These are phyloP conservation scores for Trichoderma afroharzianum DNA, from an alignment of 2,329 filamentous ascomycete genomes.

Conservation along the genomic window DNA sequence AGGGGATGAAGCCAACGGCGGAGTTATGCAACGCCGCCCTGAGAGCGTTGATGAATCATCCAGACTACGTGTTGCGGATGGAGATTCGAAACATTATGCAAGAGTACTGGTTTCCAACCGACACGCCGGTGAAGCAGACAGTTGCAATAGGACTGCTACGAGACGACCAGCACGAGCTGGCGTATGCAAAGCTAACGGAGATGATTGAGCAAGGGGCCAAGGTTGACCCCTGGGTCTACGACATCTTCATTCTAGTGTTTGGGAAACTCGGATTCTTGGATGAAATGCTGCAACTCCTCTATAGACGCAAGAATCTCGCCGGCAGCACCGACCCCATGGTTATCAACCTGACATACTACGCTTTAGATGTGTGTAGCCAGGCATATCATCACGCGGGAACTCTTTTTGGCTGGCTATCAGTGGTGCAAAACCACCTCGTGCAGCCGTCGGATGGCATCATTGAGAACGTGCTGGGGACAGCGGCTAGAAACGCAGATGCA, in stretches of 20 bases:
- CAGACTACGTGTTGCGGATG: slow-evolving; percentile 74
- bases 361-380: slow-evolving; percentile 72
- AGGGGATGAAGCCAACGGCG: slow-evolving; percentile 60
- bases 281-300: slow-evolving; percentile 68
- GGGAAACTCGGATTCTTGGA: slow-evolving; percentile 70
- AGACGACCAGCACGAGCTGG: slow-evolving; percentile 79
- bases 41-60: slow-evolving; percentile 73
- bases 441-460: slow-evolving; percentile 57
- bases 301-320: slow-evolving; percentile 44
- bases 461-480: slow-evolving; percentile 66
- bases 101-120: slow-evolving; percentile 55
- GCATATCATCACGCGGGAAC: slow-evolving; percentile 62
- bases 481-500: slow-evolving; percentile 64
- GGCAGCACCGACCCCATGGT: slow-evolving; percentile 37
- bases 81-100: slow-evolving; percentile 71
- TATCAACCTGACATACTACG: slow-evolving; percentile 61
- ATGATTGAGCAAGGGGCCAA: slow-evolving; percentile 55
- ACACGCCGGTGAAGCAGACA: slow-evolving; percentile 60
- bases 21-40: slow-evolving; percentile 69
- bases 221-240: slow-evolving; percentile 71
- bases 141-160: slow-evolving; percentile 72
- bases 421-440: slow-evolving; percentile 47
- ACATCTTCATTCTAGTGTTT: slow-evolving; percentile 72
- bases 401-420: slow-evolving; percentile 66
- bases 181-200: slow-evolving; percentile 64